phyloP scores from a whole-genome alignment of 345 rosid genomes.

The Rhizophora mangle region DNA sequence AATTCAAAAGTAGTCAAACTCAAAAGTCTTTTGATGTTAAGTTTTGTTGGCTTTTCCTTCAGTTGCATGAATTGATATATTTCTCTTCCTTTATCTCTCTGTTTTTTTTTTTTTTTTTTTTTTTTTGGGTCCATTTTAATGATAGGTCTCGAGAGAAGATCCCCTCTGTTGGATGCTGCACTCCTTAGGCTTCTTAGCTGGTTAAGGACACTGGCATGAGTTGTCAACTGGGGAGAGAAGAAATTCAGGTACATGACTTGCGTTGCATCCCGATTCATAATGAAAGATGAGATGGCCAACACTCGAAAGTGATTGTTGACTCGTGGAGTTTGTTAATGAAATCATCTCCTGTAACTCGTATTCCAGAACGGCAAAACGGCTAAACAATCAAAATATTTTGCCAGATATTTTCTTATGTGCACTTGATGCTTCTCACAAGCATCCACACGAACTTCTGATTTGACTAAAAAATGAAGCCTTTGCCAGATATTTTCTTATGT shows the following conservation, averaged over 20 bases:
- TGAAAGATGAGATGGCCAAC: too few species aligned
- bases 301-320: neutral
- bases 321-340: neutral
- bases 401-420: too few species aligned
- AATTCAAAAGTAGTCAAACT: too few species aligned
- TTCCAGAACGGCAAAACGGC: neutral
- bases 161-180: conserved; percentile 58
- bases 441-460: too few species aligned
- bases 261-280: neutral
- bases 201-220: conserved; percentile 73
- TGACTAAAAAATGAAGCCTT: too few species aligned
- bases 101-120: neutral
- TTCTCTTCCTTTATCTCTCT: neutral
- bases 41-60: neutral
- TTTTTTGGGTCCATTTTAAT: neutral
- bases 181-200: conserved; percentile 72
- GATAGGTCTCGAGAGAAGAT: conserved; percentile 75
- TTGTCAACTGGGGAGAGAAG: conserved; percentile 2
- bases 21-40: too few species aligned
- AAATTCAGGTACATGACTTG: neutral
- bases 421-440: too few species aligned
- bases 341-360: neutral
- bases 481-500: too few species aligned
- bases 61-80: neutral
- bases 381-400: too few species aligned